phyloP scores from a whole-genome alignment of 345 rosid genomes.

The Eucalyptus viminalis region DNA sequence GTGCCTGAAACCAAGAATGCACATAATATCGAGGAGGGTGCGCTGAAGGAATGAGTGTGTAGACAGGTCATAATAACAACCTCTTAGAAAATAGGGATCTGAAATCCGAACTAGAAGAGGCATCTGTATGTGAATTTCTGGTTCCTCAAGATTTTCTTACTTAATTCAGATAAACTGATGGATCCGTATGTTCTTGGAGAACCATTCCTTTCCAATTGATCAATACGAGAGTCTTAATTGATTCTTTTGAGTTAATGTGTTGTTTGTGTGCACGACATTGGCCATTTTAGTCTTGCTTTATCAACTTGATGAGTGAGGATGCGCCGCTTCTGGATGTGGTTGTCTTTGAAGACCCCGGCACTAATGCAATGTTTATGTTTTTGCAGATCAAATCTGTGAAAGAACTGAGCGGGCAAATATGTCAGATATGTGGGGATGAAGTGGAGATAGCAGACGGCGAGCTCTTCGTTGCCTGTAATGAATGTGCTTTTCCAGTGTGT shows the following conservation, averaged over 20 bases:
- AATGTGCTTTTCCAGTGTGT: slow-evolving; percentile 98
- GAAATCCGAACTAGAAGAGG: neutral
- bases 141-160: neutral
- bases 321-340: neutral
- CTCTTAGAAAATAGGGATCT: neutral
- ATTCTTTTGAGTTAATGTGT: neutral
- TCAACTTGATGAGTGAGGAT: neutral
- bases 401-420: slow-evolving; percentile 83
- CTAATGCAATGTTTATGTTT: neutral
- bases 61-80: neutral
- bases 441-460: slow-evolving; percentile 65
- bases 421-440: slow-evolving; percentile 89
- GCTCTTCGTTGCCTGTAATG: slow-evolving; percentile 92
- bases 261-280: neutral
- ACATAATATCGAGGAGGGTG: neutral
- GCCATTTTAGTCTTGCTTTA: neutral
- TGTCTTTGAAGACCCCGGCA: neutral
- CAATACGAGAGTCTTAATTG: neutral
- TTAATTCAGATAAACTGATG: neutral
- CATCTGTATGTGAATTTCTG: neutral
- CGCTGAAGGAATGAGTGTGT: neutral
- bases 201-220: neutral
- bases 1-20: neutral
- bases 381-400: slow-evolving; percentile 75
- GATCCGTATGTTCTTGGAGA: neutral